Conservation (phyloP, 306 rosid species). For the Delonix regia region DNA sequence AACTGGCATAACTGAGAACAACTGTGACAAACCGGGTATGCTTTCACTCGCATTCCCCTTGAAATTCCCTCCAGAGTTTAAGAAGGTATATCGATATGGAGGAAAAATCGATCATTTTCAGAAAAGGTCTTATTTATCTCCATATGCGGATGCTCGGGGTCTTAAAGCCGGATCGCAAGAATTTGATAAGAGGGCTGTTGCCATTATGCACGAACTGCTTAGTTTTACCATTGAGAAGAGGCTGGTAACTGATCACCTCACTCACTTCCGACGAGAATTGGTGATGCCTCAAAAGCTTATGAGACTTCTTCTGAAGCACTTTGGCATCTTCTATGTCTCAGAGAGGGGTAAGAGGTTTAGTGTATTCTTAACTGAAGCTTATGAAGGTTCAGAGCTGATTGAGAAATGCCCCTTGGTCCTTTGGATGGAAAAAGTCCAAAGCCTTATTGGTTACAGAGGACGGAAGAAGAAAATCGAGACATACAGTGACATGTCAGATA, state of each 20-base stretch:
- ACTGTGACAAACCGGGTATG: slow-evolving; percentile 34
- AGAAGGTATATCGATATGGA: slow-evolving; percentile 55
- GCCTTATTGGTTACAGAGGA: slow-evolving; percentile 58
- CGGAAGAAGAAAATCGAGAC: slow-evolving; percentile 64
- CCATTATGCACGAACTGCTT: slow-evolving; percentile 87
- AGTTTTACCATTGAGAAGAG: slow-evolving; percentile 86
- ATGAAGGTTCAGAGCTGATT: slow-evolving; percentile 70
- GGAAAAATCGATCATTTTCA: slow-evolving; percentile 77
- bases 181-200: slow-evolving; percentile 87
- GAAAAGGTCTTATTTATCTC: slow-evolving; percentile 74
- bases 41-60: slow-evolving; percentile 59
- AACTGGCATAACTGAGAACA: slow-evolving; percentile 33
- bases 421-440: slow-evolving; percentile 65
- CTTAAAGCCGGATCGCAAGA: slow-evolving; percentile 71
- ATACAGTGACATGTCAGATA: slow-evolving; percentile 60
- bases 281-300: slow-evolving; percentile 93
- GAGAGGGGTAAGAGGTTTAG: slow-evolving; percentile 95
- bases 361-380: slow-evolving; percentile 80
- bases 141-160: slow-evolving; percentile 79
- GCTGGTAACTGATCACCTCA: slow-evolving; percentile 84
- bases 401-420: slow-evolving; percentile 75
- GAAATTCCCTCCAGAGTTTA: slow-evolving; percentile 75
- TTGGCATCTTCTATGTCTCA: slow-evolving; percentile 84
- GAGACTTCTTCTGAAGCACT: slow-evolving; percentile 86
- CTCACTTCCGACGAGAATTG: slow-evolving; percentile 82